Evolutionary conservation across 2,329 filamentous ascomycete genomes (phyloP), one percentile per base, ranked within the genome.

Genomic region (Leptographium galeiforme): DNA sequence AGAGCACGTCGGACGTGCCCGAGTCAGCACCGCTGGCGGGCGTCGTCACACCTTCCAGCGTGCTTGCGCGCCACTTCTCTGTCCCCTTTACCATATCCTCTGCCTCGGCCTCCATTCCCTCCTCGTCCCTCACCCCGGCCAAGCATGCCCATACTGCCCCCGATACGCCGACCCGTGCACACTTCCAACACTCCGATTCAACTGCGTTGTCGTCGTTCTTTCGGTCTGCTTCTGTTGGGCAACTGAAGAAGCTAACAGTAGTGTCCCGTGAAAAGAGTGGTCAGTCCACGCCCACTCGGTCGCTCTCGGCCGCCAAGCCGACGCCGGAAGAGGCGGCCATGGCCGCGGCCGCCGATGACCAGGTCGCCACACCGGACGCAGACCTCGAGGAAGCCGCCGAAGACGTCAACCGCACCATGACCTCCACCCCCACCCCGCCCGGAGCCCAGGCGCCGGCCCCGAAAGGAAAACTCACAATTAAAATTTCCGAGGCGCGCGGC

Each of bases 211-310:
- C 52, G 57, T 59, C 60, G 67, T 60, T 68, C 65, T 61, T 67
- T 63, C 64, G 69, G 66, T 83, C 79, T 70, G 77, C 78, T 67
- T 81, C 82, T 66, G 73, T 80, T 75, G 76, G 79, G 70, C 77
- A 79, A 73, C 77, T 85, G 69, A 86, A 81, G 75, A 85, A 84
- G 87, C 90, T 96, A 89, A 96, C 89, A 81, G 78, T 82, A 78
- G 80, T 81, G 77, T 75, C 75, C 70, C 74, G 74, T 70, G 74
- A 81, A 75, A 95, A 96, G 90, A 95, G 89, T 75, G 93, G 88
- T 62, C 87, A 89, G 61, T 84, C 89, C 57, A 90, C 91, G 61
- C 94, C 91, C 53, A 91, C 89, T 59, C 84, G 91, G 71, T 87
- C 90, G 56, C 81, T 91, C 63, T 95, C 89, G 54, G 71, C 77